These are phyloP conservation scores for Colletotrichum abscissum DNA, from an alignment of 2,329 filamentous ascomycete species.

Conservation along the genomic window DNA sequence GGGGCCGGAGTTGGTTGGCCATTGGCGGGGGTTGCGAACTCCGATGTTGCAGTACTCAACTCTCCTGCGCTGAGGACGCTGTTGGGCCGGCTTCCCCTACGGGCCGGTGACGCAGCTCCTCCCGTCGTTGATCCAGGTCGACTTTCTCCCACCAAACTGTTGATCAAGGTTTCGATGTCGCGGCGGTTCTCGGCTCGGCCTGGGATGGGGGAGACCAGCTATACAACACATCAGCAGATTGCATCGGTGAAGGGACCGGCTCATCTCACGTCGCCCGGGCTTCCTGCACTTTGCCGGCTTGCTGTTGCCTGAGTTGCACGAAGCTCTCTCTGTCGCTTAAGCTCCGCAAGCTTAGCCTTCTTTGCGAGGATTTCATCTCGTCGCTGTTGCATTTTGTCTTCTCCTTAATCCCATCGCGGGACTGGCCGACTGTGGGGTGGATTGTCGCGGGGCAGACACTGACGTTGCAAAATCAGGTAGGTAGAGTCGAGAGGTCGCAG, in stretches of 20 bases:
- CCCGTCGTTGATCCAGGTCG: conserved; percentile 76
- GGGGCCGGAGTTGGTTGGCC: conserved; percentile 49
- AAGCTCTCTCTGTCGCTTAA: conserved; percentile 91
- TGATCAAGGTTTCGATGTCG: conserved; percentile 88
- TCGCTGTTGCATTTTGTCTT: conserved; percentile 76
- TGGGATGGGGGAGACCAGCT: conserved; percentile 74
- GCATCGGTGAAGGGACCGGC: conserved; percentile 19
- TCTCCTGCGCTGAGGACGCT: conserved; percentile 87
- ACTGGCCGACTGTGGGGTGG: conserved; percentile 39
- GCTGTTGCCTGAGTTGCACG: conserved; percentile 80
- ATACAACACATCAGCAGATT: conserved; percentile 21
- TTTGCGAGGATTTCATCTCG: conserved; percentile 97
- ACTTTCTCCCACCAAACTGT: conserved; percentile 83
- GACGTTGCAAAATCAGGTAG: not conserved
- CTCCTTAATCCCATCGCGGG: conserved; percentile 61
- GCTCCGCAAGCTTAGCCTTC: conserved; percentile 94
- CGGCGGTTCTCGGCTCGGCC: conserved; percentile 75
- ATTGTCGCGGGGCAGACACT: conserved; percentile 4
- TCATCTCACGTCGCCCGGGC: conserved; percentile 75
- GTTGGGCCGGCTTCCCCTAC: conserved; percentile 81
- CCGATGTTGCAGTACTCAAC: conserved; percentile 79
- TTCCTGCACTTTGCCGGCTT: conserved; percentile 75
- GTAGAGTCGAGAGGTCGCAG: not conserved
- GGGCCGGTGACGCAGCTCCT: conserved; percentile 73
- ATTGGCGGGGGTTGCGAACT: conserved; percentile 62